These are phyloP conservation scores for Suillus variegatus DNA, from an alignment of 768 basidiomycete genomes.

Conservation along the genomic window DNA sequence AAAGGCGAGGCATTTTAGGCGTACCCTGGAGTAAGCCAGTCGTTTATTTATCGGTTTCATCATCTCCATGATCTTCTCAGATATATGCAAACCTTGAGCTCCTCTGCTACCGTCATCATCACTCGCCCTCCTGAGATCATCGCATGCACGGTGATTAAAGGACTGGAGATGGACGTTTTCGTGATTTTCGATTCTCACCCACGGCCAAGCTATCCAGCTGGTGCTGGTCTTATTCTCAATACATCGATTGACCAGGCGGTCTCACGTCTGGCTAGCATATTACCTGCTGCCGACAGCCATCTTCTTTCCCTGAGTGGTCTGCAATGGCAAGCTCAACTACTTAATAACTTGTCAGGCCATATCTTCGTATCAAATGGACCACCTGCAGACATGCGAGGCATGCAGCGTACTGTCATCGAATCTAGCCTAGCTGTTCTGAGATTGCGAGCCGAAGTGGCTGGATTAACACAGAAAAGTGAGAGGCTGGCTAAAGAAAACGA, in stretches of 20 bases:
- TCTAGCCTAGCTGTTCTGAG: constrained; percentile 51
- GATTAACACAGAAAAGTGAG: constrained; percentile 35
- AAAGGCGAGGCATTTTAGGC: constrained; percentile 37
- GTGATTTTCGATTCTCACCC: constrained; percentile 71
- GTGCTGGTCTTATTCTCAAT: constrained; percentile 60
- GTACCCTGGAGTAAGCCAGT: constrained; percentile 24
- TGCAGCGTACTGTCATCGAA: constrained; percentile 43
- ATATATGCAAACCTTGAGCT: constrained; percentile 20
- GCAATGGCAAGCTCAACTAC: constrained; percentile 67
- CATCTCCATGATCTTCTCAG: constrained; percentile 20
- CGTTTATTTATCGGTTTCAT: too few species aligned
- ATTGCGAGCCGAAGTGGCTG: constrained; percentile 41
- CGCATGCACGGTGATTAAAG: constrained; percentile 44
- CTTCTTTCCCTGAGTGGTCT: constrained; percentile 44
- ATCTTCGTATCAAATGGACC: constrained; percentile 42
- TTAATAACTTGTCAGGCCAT: constrained; percentile 61
- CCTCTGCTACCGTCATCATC: constrained; percentile 47
- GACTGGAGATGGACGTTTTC: constrained; percentile 37
- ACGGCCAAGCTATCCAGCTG: constrained; percentile 56
- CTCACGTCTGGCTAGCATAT: constrained; percentile 43
- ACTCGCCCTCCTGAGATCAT: constrained; percentile 75
- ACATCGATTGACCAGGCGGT: constrained; percentile 46
- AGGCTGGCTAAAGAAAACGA: constrained; percentile 25
- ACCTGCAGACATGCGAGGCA: constrained; percentile 17
- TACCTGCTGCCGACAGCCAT: constrained; percentile 46